Base-by-base conservation (phyloP, 306 rosid species). In the Luffa acutangula region DNA sequence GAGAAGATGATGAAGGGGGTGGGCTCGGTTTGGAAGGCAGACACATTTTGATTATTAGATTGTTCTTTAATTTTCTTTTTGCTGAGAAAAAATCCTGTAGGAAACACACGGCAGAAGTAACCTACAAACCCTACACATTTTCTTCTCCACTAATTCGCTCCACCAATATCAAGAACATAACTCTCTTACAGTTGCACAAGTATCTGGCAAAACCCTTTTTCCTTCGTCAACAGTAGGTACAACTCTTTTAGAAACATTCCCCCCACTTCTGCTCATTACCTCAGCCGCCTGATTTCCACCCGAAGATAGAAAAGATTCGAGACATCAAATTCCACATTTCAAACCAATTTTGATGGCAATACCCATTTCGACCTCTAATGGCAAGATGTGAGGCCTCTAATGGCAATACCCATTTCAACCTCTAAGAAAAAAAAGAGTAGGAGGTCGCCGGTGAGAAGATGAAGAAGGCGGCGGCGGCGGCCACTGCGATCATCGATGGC, bases 231-330 rank as follows among this genome's bases (percentile, higher is more conserved):
- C 1, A 42, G 57, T 54, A 58, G 57, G 2, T 10, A 77, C 58
- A 42, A 59, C 65, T 21, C 71, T 7, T 43, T 77, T 59, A 54
- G 80, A 77, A 20, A 14, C 25, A 77, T 42, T 20, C 25, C 6
- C 2, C 45, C 72, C 80, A 14, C 51, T 59, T 20, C 65, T 59
- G 31, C 66, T 59, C 42, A 43, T 45, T 45, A 77, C 54, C 56
- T 77, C 72, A 45, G 80, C 80, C 1, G 52, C 53, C 80, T 77
- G 60, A 78, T 33, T 45, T 46, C 80, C 80, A 60, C 45, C 2
- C 3, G 25, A 60, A 77, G 53, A 60, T 12, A 14, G 25, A 21
- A 25, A 60, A 18, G 9, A 78, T 9, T 41, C 53, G 9, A 78
- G 42, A 46, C 2, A 20, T 59, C 54, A 34, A 41, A 77, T 18